These are phyloP conservation scores for Penicillium soppii DNA, from an alignment of 495 filamentous ascomycete species.

Conservation along the genomic window DNA sequence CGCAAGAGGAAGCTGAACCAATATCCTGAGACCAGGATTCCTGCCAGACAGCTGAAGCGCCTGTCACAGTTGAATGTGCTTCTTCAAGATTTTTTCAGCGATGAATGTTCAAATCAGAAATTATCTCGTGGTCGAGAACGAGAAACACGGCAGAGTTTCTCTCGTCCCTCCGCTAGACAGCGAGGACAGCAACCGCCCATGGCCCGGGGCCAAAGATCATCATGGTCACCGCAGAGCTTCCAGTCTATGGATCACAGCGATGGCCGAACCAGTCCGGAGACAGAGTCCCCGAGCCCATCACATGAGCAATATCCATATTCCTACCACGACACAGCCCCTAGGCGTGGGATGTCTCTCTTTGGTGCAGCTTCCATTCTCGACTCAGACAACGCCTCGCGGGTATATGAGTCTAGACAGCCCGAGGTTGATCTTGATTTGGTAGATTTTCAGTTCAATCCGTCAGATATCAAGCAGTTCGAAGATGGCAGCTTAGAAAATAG, in stretches of 20 bases:
- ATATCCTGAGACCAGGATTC: background rate
- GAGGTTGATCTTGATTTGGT: background rate
- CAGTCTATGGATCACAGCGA: slow-evolving; percentile 2
- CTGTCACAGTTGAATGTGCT: slow-evolving; percentile 4
- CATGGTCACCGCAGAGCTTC: slow-evolving; percentile 3
- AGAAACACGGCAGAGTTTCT: background rate
- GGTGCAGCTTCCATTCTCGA: background rate
- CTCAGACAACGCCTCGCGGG: background rate
- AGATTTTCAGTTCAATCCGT: background rate
- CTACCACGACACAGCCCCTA: background rate
- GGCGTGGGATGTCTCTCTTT: background rate
- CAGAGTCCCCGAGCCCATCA: background rate
- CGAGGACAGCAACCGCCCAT: background rate
- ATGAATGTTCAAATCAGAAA: background rate
- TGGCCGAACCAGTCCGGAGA: background rate
- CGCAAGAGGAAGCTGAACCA: slow-evolving; percentile 3
- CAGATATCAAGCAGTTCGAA: background rate
- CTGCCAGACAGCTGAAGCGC: slow-evolving; percentile 1
- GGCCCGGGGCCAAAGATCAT: background rate
- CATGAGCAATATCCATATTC: background rate
- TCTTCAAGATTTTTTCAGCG: background rate
- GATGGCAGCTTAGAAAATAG: no score
- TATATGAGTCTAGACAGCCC: background rate
- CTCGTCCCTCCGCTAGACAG: background rate
- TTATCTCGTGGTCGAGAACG: background rate